phyloP scores from a whole-genome alignment of 176 grass and related monocot species.

The Pontederia paniculata region DNA sequence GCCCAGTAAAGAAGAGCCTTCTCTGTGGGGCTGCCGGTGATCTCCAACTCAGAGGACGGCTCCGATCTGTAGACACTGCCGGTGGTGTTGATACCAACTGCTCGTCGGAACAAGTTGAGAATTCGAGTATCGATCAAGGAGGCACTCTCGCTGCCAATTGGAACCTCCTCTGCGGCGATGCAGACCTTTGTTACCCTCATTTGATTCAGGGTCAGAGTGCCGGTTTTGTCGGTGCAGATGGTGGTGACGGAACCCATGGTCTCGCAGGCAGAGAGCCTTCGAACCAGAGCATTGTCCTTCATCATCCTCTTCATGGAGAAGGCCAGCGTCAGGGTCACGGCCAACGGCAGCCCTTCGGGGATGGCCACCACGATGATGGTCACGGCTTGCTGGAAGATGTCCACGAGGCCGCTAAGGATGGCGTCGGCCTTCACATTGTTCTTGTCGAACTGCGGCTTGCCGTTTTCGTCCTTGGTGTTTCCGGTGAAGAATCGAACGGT shows the following conservation, averaged over 20 bases:
- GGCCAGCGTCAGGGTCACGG: conserved; percentile 71
- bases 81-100: conserved; percentile 57
- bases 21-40: conserved; percentile 79
- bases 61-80: conserved; percentile 47
- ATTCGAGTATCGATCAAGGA: neutral
- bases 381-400: conserved; percentile 68
- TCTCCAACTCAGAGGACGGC: conserved; percentile 34
- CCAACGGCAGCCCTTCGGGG: conserved; percentile 71
- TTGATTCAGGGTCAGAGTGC: conserved; percentile 70
- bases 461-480: conserved; percentile 50
- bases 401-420: conserved; percentile 43
- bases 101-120: conserved; percentile 34
- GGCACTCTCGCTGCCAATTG: neutral
- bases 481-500: conserved; percentile 56
- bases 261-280: conserved; percentile 75
- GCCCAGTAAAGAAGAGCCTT: conserved; percentile 86
- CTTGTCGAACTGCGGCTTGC: conserved; percentile 32
- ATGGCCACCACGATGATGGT: conserved; percentile 94
- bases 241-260: conserved; percentile 82
- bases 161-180: conserved; percentile 27
- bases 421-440: conserved; percentile 5
- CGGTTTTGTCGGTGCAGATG: conserved; percentile 89
- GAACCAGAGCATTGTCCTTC: conserved; percentile 71
- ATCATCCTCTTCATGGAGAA: conserved; percentile 99
- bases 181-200: conserved; percentile 75